Percentiles rank a stretch among this genome's conserved stretches.
These are phyloP conservation scores for Toxoplasma gondii DNA, from an alignment of 169 alveolate genomes.

Conservation along the genomic window DNA sequence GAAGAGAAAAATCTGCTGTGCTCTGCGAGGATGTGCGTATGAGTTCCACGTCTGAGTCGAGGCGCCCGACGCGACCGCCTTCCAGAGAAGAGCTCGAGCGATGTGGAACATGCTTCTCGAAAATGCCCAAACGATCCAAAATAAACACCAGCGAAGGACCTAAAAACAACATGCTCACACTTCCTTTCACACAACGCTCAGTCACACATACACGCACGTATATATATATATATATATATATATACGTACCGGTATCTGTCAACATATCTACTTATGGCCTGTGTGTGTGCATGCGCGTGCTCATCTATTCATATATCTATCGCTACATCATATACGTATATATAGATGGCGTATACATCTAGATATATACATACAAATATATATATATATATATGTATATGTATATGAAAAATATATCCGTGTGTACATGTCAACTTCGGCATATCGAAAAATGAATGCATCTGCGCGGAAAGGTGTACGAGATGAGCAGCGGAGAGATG, in stretches of 20 bases:
- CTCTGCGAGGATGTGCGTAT: too few species aligned
- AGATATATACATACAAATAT: background rate
- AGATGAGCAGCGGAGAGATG: too few species aligned
- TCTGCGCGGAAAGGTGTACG: too few species aligned
- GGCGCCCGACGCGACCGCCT: too few species aligned
- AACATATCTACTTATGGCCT: too few species aligned
- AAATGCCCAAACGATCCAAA: constrained; percentile 5
- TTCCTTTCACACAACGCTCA: background rate
- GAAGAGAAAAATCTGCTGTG: too few species aligned
- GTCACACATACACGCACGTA: background rate
- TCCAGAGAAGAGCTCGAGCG: background rate
- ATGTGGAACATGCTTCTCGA: constrained; percentile 9
- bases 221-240: background rate
- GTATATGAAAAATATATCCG: too few species aligned
- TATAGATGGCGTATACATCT: background rate
- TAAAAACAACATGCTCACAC: background rate
- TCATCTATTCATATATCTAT: background rate
- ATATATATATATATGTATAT: background rate
- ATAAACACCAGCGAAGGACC: constrained; percentile 28
- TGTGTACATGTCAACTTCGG: too few species aligned
- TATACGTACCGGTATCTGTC: too few species aligned
- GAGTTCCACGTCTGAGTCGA: too few species aligned
- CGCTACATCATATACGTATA: background rate
- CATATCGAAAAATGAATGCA: too few species aligned
- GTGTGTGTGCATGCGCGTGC: too few species aligned